phyloP scores from a whole-genome alignment of 768 basidiomycete species.

The Termitomyces sp. region DNA sequence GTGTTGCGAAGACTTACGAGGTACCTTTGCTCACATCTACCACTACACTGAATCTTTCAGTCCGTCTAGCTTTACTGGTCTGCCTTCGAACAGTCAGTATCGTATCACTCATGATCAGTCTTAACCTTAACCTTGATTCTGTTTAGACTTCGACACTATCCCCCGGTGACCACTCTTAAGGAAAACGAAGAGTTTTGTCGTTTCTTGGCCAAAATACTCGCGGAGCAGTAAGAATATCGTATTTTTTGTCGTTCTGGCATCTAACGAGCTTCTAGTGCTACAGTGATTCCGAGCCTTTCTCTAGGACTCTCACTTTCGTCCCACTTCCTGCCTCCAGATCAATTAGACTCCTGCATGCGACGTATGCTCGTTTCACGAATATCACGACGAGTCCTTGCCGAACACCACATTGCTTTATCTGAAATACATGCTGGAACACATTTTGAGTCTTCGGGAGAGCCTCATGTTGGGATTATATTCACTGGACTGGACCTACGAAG shows the following conservation, averaged over 20 bases:
- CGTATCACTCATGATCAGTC: neutral
- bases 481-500: slow-evolving; percentile 67
- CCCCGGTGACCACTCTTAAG: slow-evolving; percentile 61
- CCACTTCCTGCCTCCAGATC: slow-evolving; percentile 70
- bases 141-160: slow-evolving; percentile 66
- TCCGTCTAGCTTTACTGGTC: slow-evolving; percentile 73
- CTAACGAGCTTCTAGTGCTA: slow-evolving; percentile 40
- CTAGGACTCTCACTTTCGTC: slow-evolving; percentile 86
- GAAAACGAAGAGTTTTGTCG: slow-evolving; percentile 81
- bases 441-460: slow-evolving; percentile 36
- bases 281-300: slow-evolving; percentile 77
- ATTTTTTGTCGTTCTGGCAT: slow-evolving; percentile 4
- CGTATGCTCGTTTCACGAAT: slow-evolving; percentile 91
- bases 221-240: slow-evolving; percentile 62
- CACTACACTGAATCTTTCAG: neutral
- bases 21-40: slow-evolving; percentile 37
- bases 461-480: slow-evolving; percentile 82
- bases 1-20: slow-evolving; percentile 80
- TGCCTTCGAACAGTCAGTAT: slow-evolving; percentile 74
- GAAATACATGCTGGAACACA: slow-evolving; percentile 42
- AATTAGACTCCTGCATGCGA: slow-evolving; percentile 82
- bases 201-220: slow-evolving; percentile 59
- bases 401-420: slow-evolving; percentile 85
- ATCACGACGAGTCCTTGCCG: slow-evolving; percentile 82
- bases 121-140: neutral